Base-by-base conservation (phyloP, 2,329 filamentous ascomycete species). In the Shiraia sp. region DNA sequence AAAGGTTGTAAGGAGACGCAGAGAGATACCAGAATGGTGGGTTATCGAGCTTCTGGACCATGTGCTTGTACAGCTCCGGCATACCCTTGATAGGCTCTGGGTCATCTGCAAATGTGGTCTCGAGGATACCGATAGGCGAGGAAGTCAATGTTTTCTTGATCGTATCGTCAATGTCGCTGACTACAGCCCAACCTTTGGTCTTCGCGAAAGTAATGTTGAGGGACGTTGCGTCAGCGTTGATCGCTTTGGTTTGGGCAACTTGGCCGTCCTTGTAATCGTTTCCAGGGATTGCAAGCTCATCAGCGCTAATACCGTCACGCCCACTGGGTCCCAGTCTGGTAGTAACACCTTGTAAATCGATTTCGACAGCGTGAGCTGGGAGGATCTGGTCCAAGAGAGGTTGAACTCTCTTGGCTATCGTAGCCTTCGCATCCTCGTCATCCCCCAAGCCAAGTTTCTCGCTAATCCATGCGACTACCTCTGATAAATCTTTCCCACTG, bases 151-250 rank as follows among this genome's bases (percentile, higher is more conserved):
- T 96, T 53, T 91, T 75, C 71, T 97, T 96, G 75, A 97, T 95
- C 0, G 91, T 96, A 70, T 97, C 92, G 63, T 97, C 93, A 53
- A 97, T 82, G 59, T 97, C 92, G 27, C 87, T 92, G 50, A 96
- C 84, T 10, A 97, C 73, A 10, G 82, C 82, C 90, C 90, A 96
- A 6, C 92, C 91, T 33, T 87, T 82, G 0, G 86, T 81, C 13
- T 82, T 83, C 0, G 88, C 87, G 59, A 87, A 90, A 13, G 83
- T 79, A 0, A 89, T 95, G 46, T 80, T 79, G 77, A 87, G 84
- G 28, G 82, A 72, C 10, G 77, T 74, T 1, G 78, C 59, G 36
- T 62, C 49, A 1, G 63, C 59, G 28, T 63, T 51, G 49, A 68
- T 42, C 1, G 62, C 65, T 25, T 61, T 56, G 9, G 63, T 57